Evolutionary conservation across 2,329 filamentous ascomycete species (phyloP).

Genomic region (Akanthomyces muscarius): DNA sequence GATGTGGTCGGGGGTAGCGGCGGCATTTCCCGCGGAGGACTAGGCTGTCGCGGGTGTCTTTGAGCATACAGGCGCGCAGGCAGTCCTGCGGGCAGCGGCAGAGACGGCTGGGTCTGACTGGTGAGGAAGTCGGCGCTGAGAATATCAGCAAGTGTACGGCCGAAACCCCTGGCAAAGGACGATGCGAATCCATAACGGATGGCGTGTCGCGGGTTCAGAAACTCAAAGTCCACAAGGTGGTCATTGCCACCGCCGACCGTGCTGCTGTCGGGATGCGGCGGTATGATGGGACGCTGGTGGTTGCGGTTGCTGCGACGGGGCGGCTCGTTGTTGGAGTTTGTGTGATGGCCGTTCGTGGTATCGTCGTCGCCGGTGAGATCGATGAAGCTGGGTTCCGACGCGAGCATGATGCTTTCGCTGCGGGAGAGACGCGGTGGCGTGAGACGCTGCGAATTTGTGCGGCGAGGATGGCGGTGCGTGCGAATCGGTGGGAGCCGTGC

Average conservation of each 20-base stretch:
- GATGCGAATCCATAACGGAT: slow-evolving; percentile 20
- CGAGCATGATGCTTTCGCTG: slow-evolving; percentile 42
- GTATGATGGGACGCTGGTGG: slow-evolving; percentile 16
- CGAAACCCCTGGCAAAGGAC: slow-evolving; percentile 24
- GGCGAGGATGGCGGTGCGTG: slow-evolving; percentile 34
- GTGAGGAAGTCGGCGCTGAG: slow-evolving; percentile 13
- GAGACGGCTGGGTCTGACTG: neutral
- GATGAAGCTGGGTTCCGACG: slow-evolving; percentile 37
- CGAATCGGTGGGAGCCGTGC: slow-evolving; percentile 2
- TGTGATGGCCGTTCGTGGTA: neutral
- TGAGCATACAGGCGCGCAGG: slow-evolving; percentile 17
- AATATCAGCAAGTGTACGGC: slow-evolving; percentile 8
- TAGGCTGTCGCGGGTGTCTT: slow-evolving; percentile 28
- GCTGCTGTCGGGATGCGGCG: neutral
- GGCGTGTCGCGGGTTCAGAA: slow-evolving; percentile 16
- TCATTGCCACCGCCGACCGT: slow-evolving; percentile 18
- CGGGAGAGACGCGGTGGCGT: slow-evolving; percentile 41
- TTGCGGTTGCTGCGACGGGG: slow-evolving; percentile 14
- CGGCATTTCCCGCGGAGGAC: slow-evolving; percentile 50
- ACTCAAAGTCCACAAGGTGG: slow-evolving; percentile 26
- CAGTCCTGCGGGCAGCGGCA: neutral
- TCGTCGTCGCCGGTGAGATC: slow-evolving; percentile 49
- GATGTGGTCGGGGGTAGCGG: slow-evolving; percentile 58
- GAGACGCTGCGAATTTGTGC: slow-evolving; percentile 38
- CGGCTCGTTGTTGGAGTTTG: slow-evolving; percentile 14